These are phyloP conservation scores for Mycena citricolor DNA, from an alignment of 1,284 basidiomycete genomes.

Conservation along the genomic window DNA sequence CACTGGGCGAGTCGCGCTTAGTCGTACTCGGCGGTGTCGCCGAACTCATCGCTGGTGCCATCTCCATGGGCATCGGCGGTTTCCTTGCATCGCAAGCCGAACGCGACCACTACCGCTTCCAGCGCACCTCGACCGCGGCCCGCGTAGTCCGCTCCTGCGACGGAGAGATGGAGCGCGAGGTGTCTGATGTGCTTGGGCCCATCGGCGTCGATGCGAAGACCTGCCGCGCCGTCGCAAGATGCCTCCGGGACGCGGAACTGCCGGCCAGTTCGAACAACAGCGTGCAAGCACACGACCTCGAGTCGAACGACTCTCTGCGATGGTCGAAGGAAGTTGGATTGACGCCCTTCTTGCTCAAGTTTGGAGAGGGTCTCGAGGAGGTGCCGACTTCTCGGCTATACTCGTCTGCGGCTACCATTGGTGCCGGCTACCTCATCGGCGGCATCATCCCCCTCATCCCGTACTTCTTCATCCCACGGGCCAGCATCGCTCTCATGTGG, in stretches of 20 bases:
- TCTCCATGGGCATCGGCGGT: constrained; percentile 96
- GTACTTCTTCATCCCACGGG: constrained; percentile 81
- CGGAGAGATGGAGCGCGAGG: constrained; percentile 95
- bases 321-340: constrained; percentile 78
- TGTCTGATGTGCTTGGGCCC: constrained; percentile 83
- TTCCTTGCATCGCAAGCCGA: constrained; percentile 97
- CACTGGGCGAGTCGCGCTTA: constrained; percentile 82
- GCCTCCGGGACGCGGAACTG: constrained; percentile 68
- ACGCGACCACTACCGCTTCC: constrained; percentile 89
- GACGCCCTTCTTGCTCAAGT: constrained; percentile 90
- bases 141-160: constrained; percentile 86
- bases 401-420: constrained; percentile 90
- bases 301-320: constrained; percentile 50
- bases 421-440: constrained; percentile 82
- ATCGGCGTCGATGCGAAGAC: constrained; percentile 86
- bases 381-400: constrained; percentile 69
- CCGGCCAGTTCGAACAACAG: constrained; percentile 32
- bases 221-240: constrained; percentile 77
- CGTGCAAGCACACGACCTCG: constrained; percentile 36
- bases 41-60: constrained; percentile 92
- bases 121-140: constrained; percentile 70
- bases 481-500: constrained; percentile 69
- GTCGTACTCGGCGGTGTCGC: constrained; percentile 92
- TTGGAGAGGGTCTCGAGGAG: constrained; percentile 90
- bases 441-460: constrained; percentile 88